These are phyloP conservation scores for Fusarium mangiferae DNA, from an alignment of 2,329 filamentous ascomycete species.

Conservation along the genomic window DNA sequence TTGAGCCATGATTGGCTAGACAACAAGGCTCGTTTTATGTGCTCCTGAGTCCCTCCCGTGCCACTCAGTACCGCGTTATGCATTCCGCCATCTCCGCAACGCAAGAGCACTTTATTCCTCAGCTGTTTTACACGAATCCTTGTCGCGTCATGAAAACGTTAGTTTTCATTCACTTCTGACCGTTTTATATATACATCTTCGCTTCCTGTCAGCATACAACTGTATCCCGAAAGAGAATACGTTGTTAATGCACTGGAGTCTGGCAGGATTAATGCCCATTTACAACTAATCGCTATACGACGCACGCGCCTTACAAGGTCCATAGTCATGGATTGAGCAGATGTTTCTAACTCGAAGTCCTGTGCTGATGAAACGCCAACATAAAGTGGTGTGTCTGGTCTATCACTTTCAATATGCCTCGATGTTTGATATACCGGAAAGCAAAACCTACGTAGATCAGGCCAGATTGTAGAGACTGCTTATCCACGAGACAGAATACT, in stretches of 20 bases:
- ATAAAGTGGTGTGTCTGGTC: neutral
- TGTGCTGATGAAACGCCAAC: neutral
- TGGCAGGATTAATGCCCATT: neutral
- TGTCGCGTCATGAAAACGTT: neutral
- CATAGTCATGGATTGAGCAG: neutral
- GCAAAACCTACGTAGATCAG: neutral
- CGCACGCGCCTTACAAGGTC: neutral
- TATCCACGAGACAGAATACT: neutral
- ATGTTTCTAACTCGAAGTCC: neutral
- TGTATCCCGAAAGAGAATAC: neutral
- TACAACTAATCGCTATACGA: neutral
- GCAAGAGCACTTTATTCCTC: neutral
- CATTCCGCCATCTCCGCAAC: neutral
- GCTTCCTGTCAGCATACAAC: neutral
- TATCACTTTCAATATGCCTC: neutral
- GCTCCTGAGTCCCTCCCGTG: no score
- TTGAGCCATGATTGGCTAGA: neutral
- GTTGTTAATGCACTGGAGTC: neutral
- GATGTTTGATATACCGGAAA: neutral
- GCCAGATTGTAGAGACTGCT: no score
- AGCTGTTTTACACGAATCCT: neutral
- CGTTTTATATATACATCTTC: neutral
- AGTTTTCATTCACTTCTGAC: neutral
- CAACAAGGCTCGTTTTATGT: neutral
- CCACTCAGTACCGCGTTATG: no score